Base-by-base conservation (phyloP, 352 stramenopile species). In the Globisporangium echinulatum region DNA sequence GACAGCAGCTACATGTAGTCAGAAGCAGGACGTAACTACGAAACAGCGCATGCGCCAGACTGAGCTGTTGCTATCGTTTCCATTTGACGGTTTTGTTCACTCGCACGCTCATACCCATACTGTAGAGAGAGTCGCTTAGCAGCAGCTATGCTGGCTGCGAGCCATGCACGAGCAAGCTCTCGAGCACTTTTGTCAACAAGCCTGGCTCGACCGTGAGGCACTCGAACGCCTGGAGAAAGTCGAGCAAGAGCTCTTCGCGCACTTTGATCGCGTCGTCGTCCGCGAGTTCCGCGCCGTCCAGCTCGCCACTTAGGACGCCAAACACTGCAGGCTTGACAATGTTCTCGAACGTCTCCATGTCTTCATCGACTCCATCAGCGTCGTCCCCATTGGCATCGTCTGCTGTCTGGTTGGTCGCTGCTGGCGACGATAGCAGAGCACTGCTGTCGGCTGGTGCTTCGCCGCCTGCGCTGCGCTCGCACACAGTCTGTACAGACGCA, bases 261-360 rank as follows among this genome's bases (percentile, higher is more conserved):
- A 67, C 55, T 40, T 89, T 81, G 11, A 70, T 69, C 11, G 79
- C 73, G 7, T 58, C 65, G 15, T 67, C 69, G 54, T 58, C 40
- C 14, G 57, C 59, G 7, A 64, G 44, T 36, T 53, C 25, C 38
- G 59, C 57, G 15, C 53, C 51, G 54, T 79, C 69, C 15, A 85
- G 39, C 33, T 77, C 63, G 38, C 75, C 71, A 37, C 88, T 71
- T 39, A 90, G 46, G 7, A 92, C 76, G 13, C 91, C 82, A 47
- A 88, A 88, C 25, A 94, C 77, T 7, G 85, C 85, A 39, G 85
- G 85, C 53, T 94, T 92, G 54, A 94, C 71, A 39, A 90, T 75
- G 19, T 71, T 76, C 38, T 71, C 71, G 44, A 94, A 94, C 0
- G 72, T 68, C 5, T 79, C 70, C 17, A 87, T 74, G 54, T 88